Base-by-base conservation (phyloP, 2,329 filamentous ascomycete genomes). In the Thielaviopsis euricoi region DNA sequence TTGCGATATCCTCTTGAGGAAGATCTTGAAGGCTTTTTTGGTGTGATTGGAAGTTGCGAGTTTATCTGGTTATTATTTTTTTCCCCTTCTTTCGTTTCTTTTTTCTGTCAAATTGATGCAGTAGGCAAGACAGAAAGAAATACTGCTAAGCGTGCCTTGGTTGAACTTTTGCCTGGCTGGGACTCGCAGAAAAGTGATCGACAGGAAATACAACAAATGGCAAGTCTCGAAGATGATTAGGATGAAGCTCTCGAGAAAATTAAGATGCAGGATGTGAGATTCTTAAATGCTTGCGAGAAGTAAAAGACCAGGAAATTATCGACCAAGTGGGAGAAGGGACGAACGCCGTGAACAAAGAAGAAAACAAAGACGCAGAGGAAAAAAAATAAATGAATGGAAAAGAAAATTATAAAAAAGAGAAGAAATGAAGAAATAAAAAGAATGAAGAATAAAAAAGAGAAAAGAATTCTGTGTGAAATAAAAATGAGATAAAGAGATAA, bases 331-430 rank as follows among this genome's bases (percentile, higher is more conserved):
- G 15, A 25, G 15, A 29, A 54, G 54, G n/a, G 49, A 55, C 15
- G 51, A 58, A 26, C 52, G 50, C 22, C 21, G 22, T 17, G 58
- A 55, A 54, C 33, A 58, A 55, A 62, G 62, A 62, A 62, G 61
- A 61, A 64, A 63, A 63, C 52, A 59, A 61, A 61, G 58, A 62
- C 56, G 55, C 54, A 63, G 64, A 59, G 62, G 64, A 63, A 59
- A 56, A 52, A 52, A 52, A 52, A 40, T n/a, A 12, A 22, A 60
- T 37, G 22, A 49, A 46, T 12, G 53, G 56, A 56, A 23, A 23
- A 54, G 9, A 33, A 64, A 64, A 59, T n/a, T n/a, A n/a, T n/a
- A 67, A 67, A 56, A 63, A 64, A 63, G 21, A n/a, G 48, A 10
- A n/a, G 15, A 25, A 50, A 15, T 6, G 48, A 25, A 15, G 48